Percentiles rank a stretch among this genome's conserved stretches.
Conservation (phyloP, 78 protist genomes). For the Dictyostelium intermedium region DNA sequence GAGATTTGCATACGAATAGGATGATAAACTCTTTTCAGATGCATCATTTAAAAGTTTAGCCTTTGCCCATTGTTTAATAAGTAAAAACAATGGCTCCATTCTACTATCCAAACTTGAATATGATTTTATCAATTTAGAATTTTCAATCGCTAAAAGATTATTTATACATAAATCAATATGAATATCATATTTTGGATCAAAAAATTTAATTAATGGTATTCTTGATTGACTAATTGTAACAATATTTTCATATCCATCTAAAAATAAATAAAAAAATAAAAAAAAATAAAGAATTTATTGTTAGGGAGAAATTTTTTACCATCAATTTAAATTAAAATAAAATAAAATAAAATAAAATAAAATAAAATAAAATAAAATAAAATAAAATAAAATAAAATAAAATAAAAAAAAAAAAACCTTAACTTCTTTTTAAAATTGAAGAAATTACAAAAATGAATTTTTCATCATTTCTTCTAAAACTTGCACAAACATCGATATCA, state of each 20-base stretch:
- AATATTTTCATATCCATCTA: background rate
- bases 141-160: slow-evolving; percentile 41
- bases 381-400: no score
- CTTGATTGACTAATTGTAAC: background rate
- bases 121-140: slow-evolving; percentile 12
- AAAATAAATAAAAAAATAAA: background rate
- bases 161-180: slow-evolving; percentile 36
- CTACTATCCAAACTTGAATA: slow-evolving; percentile 13
- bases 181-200: background rate
- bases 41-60: slow-evolving; percentile 29
- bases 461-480: background rate
- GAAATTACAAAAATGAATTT: background rate
- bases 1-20: slow-evolving; percentile 24
- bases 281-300: background rate
- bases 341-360: background rate
- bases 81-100: background rate
- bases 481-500: slow-evolving; percentile 19
- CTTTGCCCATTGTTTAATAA: slow-evolving; percentile 40
- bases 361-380: no score
- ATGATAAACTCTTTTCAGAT: slow-evolving; percentile 14
- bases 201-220: slow-evolving; percentile 47
- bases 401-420: background rate
- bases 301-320: no score
- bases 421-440: background rate
- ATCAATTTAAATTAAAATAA: no score